Evolutionary conservation across 768 basidiomycete species (phyloP), one percentile per base, ranked within the genome.

Genomic region (Nevesoporus exiguus): DNA sequence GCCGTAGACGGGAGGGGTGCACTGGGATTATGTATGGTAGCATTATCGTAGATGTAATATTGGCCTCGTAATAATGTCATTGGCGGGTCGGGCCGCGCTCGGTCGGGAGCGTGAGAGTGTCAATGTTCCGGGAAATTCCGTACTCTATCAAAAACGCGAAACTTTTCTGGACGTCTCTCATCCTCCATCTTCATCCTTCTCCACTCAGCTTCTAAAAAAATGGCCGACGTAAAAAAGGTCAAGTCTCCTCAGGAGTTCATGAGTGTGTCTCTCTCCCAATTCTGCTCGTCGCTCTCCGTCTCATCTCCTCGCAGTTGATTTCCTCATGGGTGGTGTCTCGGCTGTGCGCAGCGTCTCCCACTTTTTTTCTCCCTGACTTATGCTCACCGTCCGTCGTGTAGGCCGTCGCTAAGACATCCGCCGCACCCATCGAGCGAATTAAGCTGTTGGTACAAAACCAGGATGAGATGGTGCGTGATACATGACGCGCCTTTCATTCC

Each of bases 371-470:
- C 0, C 39, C 9, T 31, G 14, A 6, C 57, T 37, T 29, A 51
- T 52, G 21, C 58, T 71, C 54, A 72, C 51, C 52, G 52, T 51
- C 43, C 57, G 33, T 56, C 56, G 33, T 73, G 25, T 58, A 94
- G 92, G 97, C 97, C 65, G 92, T 98, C 74, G 90, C 97, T 52
- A 99, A 99, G 85, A 98, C 97, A 62, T 90, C 90, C 62, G 97
- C 97, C 66, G 97, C 97, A 61, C 97, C 97, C 76, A 99, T 99
- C 69, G 97, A 98, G 85, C 94, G 97, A 71, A 96, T 99, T 77
- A 99, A 99, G 82, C 86, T 98, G 68, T 77, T 96, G 72, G 88
- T 96, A 56, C 93, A 98, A 78, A 98, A 97, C 79, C 96, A 98
- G 85, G 96, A 95, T 84, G 97, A 98, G 81, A 99, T 98, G 97